These are phyloP conservation scores for Pleurozium schreberi DNA, from an alignment of 225 moss, liverwort and hornwort species.

Conservation along the genomic window DNA sequence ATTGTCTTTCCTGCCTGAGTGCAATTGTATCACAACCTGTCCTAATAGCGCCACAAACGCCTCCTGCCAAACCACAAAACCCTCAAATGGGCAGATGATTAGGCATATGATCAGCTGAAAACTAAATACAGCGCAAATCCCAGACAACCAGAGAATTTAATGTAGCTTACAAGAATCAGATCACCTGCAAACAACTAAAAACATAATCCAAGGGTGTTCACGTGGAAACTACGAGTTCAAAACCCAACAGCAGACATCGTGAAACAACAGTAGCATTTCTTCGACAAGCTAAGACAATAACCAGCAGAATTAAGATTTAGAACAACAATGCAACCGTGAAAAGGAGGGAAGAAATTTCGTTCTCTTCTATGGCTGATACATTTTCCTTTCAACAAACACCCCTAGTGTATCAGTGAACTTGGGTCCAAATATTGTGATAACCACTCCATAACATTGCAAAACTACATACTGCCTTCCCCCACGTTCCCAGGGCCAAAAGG, in stretches of 20 bases:
- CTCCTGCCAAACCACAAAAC: conserved; percentile 35
- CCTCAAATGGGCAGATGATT: not conserved
- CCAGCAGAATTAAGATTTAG: not conserved
- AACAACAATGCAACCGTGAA: not conserved
- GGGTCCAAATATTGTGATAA: not conserved
- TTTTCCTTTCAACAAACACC: not conserved
- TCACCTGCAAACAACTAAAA: not conserved
- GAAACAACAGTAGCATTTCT: not conserved
- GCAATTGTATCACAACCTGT: conserved; percentile 70
- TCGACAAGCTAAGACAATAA: not conserved
- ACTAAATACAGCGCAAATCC: not conserved
- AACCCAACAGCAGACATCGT: not conserved
- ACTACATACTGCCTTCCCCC: not conserved
- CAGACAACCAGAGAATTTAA: not conserved
- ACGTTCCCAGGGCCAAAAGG: not conserved
- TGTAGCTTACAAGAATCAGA: not conserved
- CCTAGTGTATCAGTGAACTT: not conserved
- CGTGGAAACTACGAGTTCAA: not conserved
- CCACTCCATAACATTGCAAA: not conserved
- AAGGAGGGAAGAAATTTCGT: not conserved
- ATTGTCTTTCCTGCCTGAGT: conserved; percentile 38
- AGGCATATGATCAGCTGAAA: not conserved
- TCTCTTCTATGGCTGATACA: not conserved
- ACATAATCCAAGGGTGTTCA: not conserved
- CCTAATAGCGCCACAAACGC: conserved; percentile 70